Evolutionary conservation across 2,329 filamentous ascomycete genomes (phyloP), one percentile per base, ranked within the genome.

Genomic region (Cladosporium austrohemisphaericum): DNA sequence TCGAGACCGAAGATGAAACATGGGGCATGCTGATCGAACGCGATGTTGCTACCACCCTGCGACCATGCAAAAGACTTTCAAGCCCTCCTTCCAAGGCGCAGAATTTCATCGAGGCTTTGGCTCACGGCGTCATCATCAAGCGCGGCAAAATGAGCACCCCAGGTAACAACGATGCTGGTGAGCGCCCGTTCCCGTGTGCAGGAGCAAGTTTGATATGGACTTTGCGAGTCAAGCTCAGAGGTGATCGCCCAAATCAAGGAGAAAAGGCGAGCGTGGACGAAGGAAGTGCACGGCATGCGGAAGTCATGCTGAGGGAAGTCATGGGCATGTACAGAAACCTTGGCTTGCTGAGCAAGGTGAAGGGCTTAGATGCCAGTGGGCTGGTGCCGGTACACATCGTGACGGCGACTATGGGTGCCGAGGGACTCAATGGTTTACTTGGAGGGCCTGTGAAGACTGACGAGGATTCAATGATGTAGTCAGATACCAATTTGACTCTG

Each of bases 361-460:
- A 84, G 52, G 85, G 63, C 68, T 81, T 66, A 60, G 47, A 50
- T 35, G 16, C 44, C 18, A 47, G 83, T 60, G 70, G 70, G 13
- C 75, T 82, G n/a, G 71, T 86, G 59, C 88, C 88, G 14, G 88
- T 87, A 85, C 88, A 92, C 72, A 72, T 92, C 52, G 84, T 81
- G 10, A 84, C 80, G 14, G 86, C 83, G 2, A 78, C 85, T 66
- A 85, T 84, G 68, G 85, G 79, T 2, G 81, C 83, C 3, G 74
- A 79, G 63, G 83, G 78, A 16, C 66, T 92, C 62, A 60, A 71
- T 26, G 60, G 61, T 1, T 45, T 60, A 40, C 25, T 45, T 20
- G 22, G 29, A n/a, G n/a, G n/a, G n/a, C n/a, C n/a, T n/a, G n/a
- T n/a, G n/a, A n/a, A n/a, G n/a, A n/a, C n/a, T n/a, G n/a, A n/a